Conservation (phyloP, 1,284 basidiomycete species). For the Sanghuangporus baumii region DNA sequence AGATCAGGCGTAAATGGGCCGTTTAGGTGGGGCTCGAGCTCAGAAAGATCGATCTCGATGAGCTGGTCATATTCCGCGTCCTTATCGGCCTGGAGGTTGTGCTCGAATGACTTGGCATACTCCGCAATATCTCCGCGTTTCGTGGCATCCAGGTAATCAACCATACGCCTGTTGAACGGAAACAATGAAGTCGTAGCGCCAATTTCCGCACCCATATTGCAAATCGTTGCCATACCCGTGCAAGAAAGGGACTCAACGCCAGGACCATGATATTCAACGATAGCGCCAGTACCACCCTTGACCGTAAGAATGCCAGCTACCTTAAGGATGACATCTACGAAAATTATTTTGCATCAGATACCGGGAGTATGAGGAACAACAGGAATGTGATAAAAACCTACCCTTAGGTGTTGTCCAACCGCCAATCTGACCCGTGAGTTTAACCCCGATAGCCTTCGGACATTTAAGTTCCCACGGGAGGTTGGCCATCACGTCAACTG, state of each 20-base stretch:
- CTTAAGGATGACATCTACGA: constrained; percentile 89
- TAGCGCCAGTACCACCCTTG: constrained; percentile 96
- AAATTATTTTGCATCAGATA: constrained; percentile 5
- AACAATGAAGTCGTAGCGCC: constrained; percentile 98
- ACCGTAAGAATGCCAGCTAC: constrained; percentile 96
- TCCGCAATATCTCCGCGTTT: constrained; percentile 85
- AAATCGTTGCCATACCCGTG: constrained; percentile 99
- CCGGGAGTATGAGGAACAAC: constrained; percentile 6
- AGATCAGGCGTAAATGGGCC: constrained; percentile 97
- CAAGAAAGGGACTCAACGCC: constrained; percentile 96
- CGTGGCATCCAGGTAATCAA: constrained; percentile 89
- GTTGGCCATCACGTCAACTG: constrained; percentile 97
- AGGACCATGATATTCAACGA: constrained; percentile 91
- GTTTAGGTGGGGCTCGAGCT: constrained; percentile 99
- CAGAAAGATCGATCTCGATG: constrained; percentile 93
- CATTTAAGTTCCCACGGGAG: constrained; percentile 99
- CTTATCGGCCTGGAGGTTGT: constrained; percentile 90
- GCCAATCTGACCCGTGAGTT: constrained; percentile 89
- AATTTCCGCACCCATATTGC: constrained; percentile 99
- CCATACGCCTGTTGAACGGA: constrained; percentile 98
- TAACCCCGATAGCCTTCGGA: constrained; percentile 98
- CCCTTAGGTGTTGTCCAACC: constrained; percentile 99
- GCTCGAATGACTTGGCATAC: constrained; percentile 86
- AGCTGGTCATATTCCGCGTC: constrained; percentile 91
- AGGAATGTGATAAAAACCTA: constrained; percentile 29